Percentiles rank a stretch among this genome's conserved stretches.
Evolutionary conservation across 306 rosid species (phyloP).

Genomic region (Vigna angularis): DNA sequence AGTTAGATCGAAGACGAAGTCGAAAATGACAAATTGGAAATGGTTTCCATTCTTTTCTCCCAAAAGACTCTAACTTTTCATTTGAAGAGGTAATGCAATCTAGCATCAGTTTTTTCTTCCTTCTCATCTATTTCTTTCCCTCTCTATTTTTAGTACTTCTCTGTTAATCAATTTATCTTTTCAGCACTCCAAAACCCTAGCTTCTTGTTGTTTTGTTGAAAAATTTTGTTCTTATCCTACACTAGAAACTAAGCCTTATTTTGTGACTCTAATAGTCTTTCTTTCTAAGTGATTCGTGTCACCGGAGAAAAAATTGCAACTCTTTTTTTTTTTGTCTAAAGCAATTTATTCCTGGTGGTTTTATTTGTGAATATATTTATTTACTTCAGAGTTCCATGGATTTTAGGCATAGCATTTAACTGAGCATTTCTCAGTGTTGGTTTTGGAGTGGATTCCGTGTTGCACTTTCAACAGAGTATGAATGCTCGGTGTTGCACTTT

Average conservation of each 20-base stretch:
- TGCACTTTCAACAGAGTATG: constrained; percentile 37
- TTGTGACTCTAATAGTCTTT: constrained; percentile 13
- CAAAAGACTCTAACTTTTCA: not conserved
- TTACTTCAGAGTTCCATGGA: not conserved
- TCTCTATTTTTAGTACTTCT: constrained; percentile 37
- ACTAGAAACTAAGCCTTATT: not conserved
- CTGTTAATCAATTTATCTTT: not conserved
- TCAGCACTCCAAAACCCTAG: constrained; percentile 45
- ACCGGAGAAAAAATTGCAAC: not conserved
- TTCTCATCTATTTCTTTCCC: not conserved
- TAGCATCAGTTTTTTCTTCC: not conserved
- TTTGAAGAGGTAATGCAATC: constrained; percentile 36
- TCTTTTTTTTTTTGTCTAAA: not conserved
- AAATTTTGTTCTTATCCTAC: not conserved
- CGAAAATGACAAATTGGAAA: constrained; percentile 22
- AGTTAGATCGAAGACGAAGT: not conserved
- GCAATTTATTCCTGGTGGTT: not conserved
- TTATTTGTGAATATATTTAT: not conserved
- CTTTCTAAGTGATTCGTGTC: constrained; percentile 16
- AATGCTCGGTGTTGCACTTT: constrained; percentile 11
- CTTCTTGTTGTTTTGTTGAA: not conserved
- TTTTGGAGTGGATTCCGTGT: not conserved
- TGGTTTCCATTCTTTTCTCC: constrained; percentile 6
- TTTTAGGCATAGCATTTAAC: not conserved
- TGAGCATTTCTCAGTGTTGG: constrained; percentile 4